Percentiles rank a stretch among this genome's conserved stretches.
Conservation (phyloP, 257 asterid genomes). For the Euphrasia confusa region DNA sequence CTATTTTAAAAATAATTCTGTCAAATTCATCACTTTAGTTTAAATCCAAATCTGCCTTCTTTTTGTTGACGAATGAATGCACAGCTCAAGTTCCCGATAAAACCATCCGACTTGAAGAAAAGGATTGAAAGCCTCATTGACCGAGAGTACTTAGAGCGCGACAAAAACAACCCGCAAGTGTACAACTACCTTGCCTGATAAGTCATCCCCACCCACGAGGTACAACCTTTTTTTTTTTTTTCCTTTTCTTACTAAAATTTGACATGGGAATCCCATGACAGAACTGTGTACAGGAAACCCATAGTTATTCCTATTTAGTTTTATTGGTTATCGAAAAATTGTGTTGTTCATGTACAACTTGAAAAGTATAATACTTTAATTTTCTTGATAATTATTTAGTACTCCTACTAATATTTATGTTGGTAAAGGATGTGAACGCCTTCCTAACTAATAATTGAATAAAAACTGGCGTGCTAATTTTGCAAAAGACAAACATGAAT, state of each 20-base stretch:
- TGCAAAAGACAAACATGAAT: background rate
- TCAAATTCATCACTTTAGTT: background rate
- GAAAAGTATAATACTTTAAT: constrained; percentile 28
- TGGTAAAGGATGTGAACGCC: background rate
- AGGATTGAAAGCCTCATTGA: constrained; percentile 95
- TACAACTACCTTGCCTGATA: constrained; percentile 87
- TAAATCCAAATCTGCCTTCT: background rate
- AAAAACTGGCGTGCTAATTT: background rate
- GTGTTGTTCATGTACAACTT: constrained; percentile 31
- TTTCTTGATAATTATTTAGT: background rate
- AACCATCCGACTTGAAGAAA: constrained; percentile 97
- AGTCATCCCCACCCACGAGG: constrained; percentile 15
- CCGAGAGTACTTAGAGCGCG: constrained; percentile 89
- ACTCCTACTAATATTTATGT: background rate
- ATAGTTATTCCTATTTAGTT: constrained; percentile 15
- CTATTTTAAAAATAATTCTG: too few species aligned
- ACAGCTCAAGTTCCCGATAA: constrained; percentile 97
- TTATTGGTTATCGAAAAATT: constrained; percentile 20
- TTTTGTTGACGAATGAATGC: background rate
- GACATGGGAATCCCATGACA: constrained; percentile 33
- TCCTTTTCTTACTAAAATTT: constrained; percentile 18
- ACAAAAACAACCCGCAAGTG: constrained; percentile 85
- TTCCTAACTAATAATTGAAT: background rate
- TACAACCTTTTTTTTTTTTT: constrained; percentile 21
- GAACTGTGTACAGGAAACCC: constrained; percentile 59